Conservation (phyloP, 1,139 yeast genomes). For the Ogataea hybrid region DNA sequence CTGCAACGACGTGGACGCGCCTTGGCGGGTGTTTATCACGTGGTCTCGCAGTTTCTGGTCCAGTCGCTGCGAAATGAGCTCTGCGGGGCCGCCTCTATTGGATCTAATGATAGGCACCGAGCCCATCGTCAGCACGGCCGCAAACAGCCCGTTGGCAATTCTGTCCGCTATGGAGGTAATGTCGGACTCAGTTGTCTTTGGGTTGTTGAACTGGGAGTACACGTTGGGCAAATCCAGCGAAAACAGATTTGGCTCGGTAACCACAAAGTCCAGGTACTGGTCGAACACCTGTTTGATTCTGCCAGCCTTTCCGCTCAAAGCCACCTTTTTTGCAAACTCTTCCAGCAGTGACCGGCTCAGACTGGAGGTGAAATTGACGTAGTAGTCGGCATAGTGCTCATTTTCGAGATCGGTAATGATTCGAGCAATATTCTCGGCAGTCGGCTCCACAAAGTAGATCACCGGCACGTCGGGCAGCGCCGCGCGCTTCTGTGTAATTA, state of each 20-base stretch:
- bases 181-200: constrained; percentile 68
- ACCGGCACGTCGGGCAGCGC: constrained; percentile 93
- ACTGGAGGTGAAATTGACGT: constrained; percentile 83
- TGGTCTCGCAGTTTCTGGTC: constrained; percentile 83
- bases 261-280: constrained; percentile 88
- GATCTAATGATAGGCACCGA: constrained; percentile 88
- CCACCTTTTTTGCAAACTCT: constrained; percentile 82
- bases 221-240: constrained; percentile 68
- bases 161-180: constrained; percentile 67
- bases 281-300: constrained; percentile 86
- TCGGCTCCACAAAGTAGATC: constrained; percentile 87
- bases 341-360: constrained; percentile 78
- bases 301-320: constrained; percentile 63
- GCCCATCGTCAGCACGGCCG: constrained; percentile 73
- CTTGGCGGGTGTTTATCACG: constrained; percentile 61
- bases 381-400: constrained; percentile 75
- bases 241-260: constrained; percentile 89
- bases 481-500: constrained; percentile 66
- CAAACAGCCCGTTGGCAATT: constrained; percentile 78
- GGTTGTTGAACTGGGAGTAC: constrained; percentile 68
- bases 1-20: constrained; percentile 21
- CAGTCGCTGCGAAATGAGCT: constrained; percentile 82
- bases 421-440: constrained; percentile 63
- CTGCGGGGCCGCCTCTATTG: constrained; percentile 93
- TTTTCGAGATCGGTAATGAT: constrained; percentile 70